Percentiles rank a stretch among this genome's conserved stretches.
Evolutionary conservation across 1,139 yeast species (phyloP).

Genomic region (Blastobotrys arbuscula): DNA sequence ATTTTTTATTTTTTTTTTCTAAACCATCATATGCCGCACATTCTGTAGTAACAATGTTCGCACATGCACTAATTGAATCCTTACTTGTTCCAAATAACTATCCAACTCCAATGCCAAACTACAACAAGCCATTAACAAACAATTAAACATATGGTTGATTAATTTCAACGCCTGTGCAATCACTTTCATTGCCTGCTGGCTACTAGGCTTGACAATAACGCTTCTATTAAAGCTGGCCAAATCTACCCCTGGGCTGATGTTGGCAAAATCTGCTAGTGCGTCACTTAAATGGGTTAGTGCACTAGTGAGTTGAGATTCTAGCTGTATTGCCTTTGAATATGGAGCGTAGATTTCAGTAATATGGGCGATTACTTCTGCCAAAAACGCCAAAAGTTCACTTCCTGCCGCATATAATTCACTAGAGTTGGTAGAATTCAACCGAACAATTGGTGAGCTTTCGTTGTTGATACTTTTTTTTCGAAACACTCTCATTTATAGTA

Average conservation of each 20-base stretch:
- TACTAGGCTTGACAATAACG: background rate
- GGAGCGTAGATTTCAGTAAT: background rate
- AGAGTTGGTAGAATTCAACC: background rate
- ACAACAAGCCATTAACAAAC: background rate
- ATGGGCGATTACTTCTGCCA: conserved; percentile 2
- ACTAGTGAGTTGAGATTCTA: background rate
- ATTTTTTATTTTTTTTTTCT: no score
- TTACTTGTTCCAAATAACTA: background rate
- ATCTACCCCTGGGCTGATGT: background rate
- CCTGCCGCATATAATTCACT: background rate
- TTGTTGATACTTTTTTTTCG: background rate
- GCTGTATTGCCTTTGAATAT: background rate
- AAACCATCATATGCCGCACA: conserved; percentile 1
- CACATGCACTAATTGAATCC: background rate
- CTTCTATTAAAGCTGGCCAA: background rate
- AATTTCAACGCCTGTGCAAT: background rate
- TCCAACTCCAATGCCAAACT: background rate
- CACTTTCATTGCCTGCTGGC: background rate
- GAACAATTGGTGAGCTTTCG: background rate
- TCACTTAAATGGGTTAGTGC: conserved; percentile 1
- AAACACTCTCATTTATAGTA: conserved; percentile 2
- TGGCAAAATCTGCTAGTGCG: background rate
- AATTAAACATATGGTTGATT: background rate
- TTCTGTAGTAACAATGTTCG: background rate
- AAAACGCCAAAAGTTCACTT: background rate